Base-by-base conservation (phyloP, 2,329 filamentous ascomycete genomes). In the Tolypocladium tropicale region DNA sequence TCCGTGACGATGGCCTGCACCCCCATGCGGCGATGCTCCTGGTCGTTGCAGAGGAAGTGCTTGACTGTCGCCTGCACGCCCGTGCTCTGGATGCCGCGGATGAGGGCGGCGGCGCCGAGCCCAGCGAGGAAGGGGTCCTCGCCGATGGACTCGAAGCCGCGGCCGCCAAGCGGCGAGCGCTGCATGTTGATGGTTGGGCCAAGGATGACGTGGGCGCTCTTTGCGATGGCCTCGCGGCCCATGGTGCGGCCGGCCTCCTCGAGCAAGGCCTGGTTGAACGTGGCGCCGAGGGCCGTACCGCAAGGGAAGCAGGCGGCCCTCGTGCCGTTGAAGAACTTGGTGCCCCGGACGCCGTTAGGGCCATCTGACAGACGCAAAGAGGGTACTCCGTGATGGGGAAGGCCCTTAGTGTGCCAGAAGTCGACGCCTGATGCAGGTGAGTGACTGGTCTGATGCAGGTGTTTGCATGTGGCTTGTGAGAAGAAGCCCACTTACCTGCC, bases 261-360 rank as follows among this genome's bases (percentile, higher is more conserved):
- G 2, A 83, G 72, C 11, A 84, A 74, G 6, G 74, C 67, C 33
- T 71, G 68, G 66, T 85, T 82, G 65, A 80, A 85, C 28, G 81
- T 84, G 5, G 82, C 74, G 32, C 78, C 82, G 6, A 85, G 72
- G 1, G 74, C 78, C 0, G 80, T 82, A 25, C 80, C 80, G 58
- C 81, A 83, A 12, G 82, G 81, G 60, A 85, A 78, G 62, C 81
- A 84, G n/a, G 81, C 81, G 1, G 82, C 78, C 28, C 74, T 76
- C 34, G 77, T 71, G 54, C 84, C 82, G 61, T 84, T 81, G 70
- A 88, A 88, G 74, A 86, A 88, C 62, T 80, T 82, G 51, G 80
- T 83, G 53, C 85, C 85, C 60, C 86, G 77, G 36, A 86, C 80
- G 53, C 86, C 86, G 66, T 88, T 88, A 39, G 86, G 86, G 0